Conservation (phyloP, 495 filamentous ascomycete genomes). For the Neurospora sp. region DNA sequence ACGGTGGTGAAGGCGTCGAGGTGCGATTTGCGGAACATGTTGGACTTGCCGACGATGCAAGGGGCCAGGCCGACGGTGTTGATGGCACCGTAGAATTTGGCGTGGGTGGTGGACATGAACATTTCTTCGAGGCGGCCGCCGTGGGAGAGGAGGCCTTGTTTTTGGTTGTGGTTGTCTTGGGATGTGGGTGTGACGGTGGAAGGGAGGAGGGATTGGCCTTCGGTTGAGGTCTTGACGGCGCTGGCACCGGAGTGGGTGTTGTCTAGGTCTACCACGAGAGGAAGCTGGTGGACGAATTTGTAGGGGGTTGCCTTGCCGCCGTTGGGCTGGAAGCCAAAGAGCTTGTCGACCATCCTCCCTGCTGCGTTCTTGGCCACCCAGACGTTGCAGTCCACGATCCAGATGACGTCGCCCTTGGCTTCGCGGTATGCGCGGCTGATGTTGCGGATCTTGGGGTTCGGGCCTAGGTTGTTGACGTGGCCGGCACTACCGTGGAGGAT, state of each 20-base stretch:
- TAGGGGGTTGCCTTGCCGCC: constrained; percentile 45
- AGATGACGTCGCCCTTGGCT: constrained; percentile 81
- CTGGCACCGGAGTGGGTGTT: constrained; percentile 8
- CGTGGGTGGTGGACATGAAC: constrained; percentile 89
- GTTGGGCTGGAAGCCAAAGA: constrained; percentile 53
- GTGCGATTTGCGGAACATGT: constrained; percentile 94
- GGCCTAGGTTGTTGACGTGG: constrained; percentile 57
- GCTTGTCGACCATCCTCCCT: constrained; percentile 75
- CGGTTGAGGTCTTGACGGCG: constrained; percentile 3
- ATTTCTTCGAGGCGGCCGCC: constrained; percentile 89
- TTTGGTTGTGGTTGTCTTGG: neutral
- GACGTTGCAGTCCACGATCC: constrained; percentile 95
- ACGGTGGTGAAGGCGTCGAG: constrained; percentile 67
- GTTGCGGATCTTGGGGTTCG: constrained; percentile 97
- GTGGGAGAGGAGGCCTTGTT: constrained; percentile 15
- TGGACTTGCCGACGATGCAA: constrained; percentile 93
- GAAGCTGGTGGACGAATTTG: constrained; percentile 95
- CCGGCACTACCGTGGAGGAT: constrained; percentile 46
- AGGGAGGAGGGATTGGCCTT: constrained; percentile 10
- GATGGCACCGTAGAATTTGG: constrained; percentile 97
- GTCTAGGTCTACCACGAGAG: constrained; percentile 69
- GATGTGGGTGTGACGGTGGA: neutral
- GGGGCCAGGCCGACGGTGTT: constrained; percentile 86
- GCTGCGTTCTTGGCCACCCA: constrained; percentile 76
- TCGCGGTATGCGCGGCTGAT: constrained; percentile 94